phyloP scores from a whole-genome alignment of 371 early-diverging fungal genomes.

The Mortierella sp. region DNA sequence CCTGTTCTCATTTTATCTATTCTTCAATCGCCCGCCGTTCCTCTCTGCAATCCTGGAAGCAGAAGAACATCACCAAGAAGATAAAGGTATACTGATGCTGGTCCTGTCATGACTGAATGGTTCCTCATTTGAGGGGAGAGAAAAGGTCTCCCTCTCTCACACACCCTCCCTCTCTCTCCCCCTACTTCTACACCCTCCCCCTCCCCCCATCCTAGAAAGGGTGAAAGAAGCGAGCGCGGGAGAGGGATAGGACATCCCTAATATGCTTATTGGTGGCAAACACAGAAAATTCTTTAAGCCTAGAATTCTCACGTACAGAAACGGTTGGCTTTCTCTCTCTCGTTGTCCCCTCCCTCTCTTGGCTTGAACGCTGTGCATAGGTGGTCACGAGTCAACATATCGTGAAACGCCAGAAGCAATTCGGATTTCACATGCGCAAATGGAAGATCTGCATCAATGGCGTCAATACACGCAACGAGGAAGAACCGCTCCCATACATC shows the following conservation, averaged over 20 bases:
- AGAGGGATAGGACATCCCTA: neutral
- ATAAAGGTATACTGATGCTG: neutral
- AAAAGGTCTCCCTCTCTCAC: neutral
- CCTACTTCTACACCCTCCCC: too few species aligned
- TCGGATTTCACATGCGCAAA: conserved; percentile 59
- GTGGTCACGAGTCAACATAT: conserved; percentile 12
- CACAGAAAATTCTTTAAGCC: neutral
- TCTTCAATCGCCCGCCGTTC: too few species aligned
- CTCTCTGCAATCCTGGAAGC: neutral
- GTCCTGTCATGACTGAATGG: neutral
- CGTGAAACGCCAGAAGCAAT: conserved; percentile 20
- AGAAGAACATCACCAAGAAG: conserved; percentile 3
- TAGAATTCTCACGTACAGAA: neutral
- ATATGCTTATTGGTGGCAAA: neutral
- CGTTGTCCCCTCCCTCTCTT: neutral
- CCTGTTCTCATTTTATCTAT: too few species aligned
- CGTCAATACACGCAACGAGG: conserved; percentile 53
- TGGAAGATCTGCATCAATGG: conserved; percentile 64
- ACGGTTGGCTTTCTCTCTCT: neutral
- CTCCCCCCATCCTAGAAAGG: too few species aligned
- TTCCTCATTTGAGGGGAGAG: too few species aligned
- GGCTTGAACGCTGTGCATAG: neutral
- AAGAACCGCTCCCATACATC: conserved; percentile 57
- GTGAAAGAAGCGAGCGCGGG: too few species aligned
- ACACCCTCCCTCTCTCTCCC: neutral